phyloP scores from a whole-genome alignment of 257 asterid genomes.

The Nicotiana otophora region DNA sequence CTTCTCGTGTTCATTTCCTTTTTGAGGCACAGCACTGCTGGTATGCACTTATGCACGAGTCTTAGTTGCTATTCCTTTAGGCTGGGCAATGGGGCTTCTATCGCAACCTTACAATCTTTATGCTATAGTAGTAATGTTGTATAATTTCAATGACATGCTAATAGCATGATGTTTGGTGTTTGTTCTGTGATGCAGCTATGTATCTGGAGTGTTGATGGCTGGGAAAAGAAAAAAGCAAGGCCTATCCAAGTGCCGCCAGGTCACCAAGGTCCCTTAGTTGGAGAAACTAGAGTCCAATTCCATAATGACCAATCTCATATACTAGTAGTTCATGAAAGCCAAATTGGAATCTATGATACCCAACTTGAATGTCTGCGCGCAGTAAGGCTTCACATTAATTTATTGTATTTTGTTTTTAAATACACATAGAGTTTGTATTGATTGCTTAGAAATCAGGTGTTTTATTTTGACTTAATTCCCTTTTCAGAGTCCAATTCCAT shows the following conservation, averaged over 20 bases:
- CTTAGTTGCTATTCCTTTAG: not conserved
- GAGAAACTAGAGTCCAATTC: slow-evolving; percentile 87
- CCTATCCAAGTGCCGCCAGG: slow-evolving; percentile 76
- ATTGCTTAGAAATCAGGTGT: not conserved
- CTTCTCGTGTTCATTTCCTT: not conserved
- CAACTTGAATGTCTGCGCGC: slow-evolving; percentile 79
- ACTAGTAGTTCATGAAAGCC: slow-evolving; percentile 82
- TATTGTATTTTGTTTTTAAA: not conserved
- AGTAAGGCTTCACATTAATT: slow-evolving; percentile 36
- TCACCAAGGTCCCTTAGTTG: slow-evolving; percentile 51
- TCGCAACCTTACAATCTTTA: not conserved
- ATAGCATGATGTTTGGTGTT: slow-evolving; percentile 6
- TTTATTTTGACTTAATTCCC: not conserved
- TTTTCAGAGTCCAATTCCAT: not conserved
- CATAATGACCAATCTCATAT: slow-evolving; percentile 81
- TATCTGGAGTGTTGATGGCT: slow-evolving; percentile 81
- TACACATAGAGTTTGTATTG: not conserved
- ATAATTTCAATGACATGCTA: not conserved
- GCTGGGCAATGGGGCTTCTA: not conserved
- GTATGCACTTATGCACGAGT: not conserved
- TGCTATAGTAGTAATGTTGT: not conserved
- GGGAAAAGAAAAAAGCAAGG: slow-evolving; percentile 86
- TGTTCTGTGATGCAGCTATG: slow-evolving; percentile 47
- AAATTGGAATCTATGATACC: slow-evolving; percentile 65
- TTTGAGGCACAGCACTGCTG: not conserved